Conservation (phyloP, 2,329 filamentous ascomycete species). For the Aureobasidium sp. region DNA sequence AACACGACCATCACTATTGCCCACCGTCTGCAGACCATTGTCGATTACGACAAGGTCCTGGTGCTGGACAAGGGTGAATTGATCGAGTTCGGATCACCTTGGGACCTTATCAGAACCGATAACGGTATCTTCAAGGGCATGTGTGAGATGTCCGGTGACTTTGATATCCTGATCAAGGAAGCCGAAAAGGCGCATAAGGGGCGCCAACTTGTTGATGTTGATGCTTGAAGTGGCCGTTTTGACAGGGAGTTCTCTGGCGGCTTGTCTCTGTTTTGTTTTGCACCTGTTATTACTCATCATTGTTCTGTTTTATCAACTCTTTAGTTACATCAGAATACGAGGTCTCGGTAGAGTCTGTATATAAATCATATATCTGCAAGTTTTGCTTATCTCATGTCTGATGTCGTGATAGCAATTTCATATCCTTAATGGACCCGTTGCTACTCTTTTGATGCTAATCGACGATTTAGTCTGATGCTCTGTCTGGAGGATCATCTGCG, state of each 20-base stretch:
- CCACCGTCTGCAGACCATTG: slow-evolving; percentile 90
- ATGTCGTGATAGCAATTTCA: background rate
- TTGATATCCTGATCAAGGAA: slow-evolving; percentile 50
- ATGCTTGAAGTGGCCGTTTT: background rate
- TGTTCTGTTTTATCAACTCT: background rate
- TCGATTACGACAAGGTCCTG: slow-evolving; percentile 95
- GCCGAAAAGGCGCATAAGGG: slow-evolving; percentile 47
- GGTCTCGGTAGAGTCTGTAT: background rate
- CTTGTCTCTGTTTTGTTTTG: background rate
- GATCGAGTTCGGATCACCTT: slow-evolving; percentile 86
- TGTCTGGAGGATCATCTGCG: no score
- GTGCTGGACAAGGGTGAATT: slow-evolving; percentile 85
- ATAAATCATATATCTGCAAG: background rate
- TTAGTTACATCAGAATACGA: background rate
- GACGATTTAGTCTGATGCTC: no score
- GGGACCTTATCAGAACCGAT: slow-evolving; percentile 66
- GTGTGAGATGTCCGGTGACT: slow-evolving; percentile 62
- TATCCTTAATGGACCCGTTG: background rate
- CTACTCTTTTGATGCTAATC: no score
- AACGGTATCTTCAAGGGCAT: slow-evolving; percentile 60
- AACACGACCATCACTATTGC: slow-evolving; percentile 95
- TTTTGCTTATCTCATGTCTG: background rate
- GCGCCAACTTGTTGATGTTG: slow-evolving; percentile 34
- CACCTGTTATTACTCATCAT: background rate
- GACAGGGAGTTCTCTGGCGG: background rate